These are phyloP conservation scores for Nothophaeocryptopus gaeumannii DNA, from an alignment of 2,329 filamentous ascomycete species.

Conservation along the genomic window DNA sequence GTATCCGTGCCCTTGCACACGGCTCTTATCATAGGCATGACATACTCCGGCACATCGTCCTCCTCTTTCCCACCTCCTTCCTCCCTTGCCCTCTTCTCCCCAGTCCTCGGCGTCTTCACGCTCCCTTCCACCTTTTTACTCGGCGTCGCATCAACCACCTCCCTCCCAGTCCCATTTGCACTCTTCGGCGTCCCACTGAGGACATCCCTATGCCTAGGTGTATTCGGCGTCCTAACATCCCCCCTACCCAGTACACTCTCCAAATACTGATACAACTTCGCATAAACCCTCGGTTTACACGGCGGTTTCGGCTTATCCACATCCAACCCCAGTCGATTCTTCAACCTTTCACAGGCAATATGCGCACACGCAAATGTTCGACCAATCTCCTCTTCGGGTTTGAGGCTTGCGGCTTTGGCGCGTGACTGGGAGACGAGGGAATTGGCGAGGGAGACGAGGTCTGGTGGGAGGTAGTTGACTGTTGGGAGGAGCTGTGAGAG, in stretches of 20 bases:
- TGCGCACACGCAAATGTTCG: slow-evolving; percentile 80
- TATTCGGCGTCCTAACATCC: slow-evolving; percentile 37
- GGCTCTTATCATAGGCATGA: slow-evolving; percentile 50
- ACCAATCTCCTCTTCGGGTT: slow-evolving; percentile 83
- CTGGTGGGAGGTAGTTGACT: slow-evolving; percentile 63
- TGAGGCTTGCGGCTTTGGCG: slow-evolving; percentile 71
- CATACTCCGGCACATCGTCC: slow-evolving; percentile 12
- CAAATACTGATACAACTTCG: slow-evolving; percentile 77
- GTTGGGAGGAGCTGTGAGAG: slow-evolving; percentile 73
- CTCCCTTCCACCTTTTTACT: no score
- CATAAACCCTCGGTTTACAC: slow-evolving; percentile 76
- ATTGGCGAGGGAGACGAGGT: slow-evolving; percentile 68
- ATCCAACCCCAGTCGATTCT: slow-evolving; percentile 72
- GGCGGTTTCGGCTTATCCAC: slow-evolving; percentile 73
- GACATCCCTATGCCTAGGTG: neutral
- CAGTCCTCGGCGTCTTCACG: slow-evolving; percentile 12
- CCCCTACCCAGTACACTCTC: slow-evolving; percentile 60
- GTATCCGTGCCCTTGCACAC: slow-evolving; percentile 39
- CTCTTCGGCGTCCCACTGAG: slow-evolving; percentile 6
- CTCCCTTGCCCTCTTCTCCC: slow-evolving; percentile 3
- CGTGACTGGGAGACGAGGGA: slow-evolving; percentile 79
- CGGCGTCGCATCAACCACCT: neutral
- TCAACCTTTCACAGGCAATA: slow-evolving; percentile 84
- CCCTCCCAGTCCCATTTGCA: neutral
- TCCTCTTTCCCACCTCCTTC: neutral